Evolutionary conservation across 2,329 filamentous ascomycete species (phyloP), one percentile per base, ranked within the genome.

Genomic region (Tricladium varicosporioides): DNA sequence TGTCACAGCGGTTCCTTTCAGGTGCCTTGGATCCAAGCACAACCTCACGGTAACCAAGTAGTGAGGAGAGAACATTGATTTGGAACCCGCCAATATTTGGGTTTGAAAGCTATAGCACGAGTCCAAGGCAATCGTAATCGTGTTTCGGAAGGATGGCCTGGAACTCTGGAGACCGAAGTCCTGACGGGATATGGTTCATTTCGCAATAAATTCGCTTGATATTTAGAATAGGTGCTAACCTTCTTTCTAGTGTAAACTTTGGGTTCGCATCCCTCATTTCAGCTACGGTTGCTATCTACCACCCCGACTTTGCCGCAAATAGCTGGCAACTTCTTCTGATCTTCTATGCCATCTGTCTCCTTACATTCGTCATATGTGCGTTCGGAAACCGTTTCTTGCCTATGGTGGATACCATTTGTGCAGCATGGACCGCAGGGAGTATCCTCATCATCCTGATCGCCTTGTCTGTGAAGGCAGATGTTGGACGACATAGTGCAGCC

Each of bases 261-360:
- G 89, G 87, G 67, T 81, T 83, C 57, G 80, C 81, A 1, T 80
- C 77, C 1, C 65, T 85, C 48, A 72, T 84, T 33, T 76, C 77
- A 2, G 80, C 77, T 0, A 76, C 76, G 0, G 68, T 82, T 4
- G 75, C 77, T 2, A 77, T 85, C 62, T 85, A 79, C 63, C 76
- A 81, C 53, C 78, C 80, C 0, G 75, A 79, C 56, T 83, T 79
- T 68, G 73, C 67, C 0, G 73, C 80, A 47, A 78, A 76, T 45
- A 69, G 76, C 27, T 91, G 87, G 77, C 87, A 91, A 70, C 76
- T 88, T 15, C 84, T 88, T 57, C 75, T 91, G 18, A 84, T 90
- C 61, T 91, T 91, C 74, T 80, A 89, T 64, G 86, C 75, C 49
- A 78, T 91, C 61, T 89, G 85, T 16, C 65, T 91, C 1, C 63